Percentiles rank a stretch among this genome's conserved stretches.
Evolutionary conservation across 768 basidiomycete species (phyloP).

Genomic region (Psilocybe tampanensis): DNA sequence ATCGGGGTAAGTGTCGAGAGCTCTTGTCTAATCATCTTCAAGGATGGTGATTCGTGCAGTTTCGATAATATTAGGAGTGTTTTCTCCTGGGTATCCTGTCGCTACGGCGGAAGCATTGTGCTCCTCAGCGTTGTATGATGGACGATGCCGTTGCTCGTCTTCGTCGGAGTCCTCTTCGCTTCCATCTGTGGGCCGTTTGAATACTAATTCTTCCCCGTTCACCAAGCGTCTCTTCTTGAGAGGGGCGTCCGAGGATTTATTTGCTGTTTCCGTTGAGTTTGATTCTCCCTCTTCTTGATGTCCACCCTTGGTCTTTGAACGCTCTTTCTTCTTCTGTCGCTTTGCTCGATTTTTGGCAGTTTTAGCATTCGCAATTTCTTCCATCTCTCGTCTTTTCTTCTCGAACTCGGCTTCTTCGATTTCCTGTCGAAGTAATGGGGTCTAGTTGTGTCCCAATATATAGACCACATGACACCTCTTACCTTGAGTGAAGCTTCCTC

Average conservation of each 20-base stretch:
- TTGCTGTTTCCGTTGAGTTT: conserved; percentile 1
- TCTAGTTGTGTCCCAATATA: neutral
- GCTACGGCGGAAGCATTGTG: neutral
- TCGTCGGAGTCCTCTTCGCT: conserved; percentile 37
- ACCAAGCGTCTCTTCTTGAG: conserved; percentile 83
- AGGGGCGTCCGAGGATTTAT: conserved; percentile 37
- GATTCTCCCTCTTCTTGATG: conserved; percentile 23
- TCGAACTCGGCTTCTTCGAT: conserved; percentile 73
- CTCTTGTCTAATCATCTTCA: conserved; percentile 28
- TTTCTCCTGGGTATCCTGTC: neutral
- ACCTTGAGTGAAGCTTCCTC: conserved; percentile 84
- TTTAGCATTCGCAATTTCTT: conserved; percentile 77
- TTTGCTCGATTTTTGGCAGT: conserved; percentile 96
- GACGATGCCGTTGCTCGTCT: conserved; percentile 9
- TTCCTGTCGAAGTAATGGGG: conserved; percentile 51
- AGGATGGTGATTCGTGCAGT: conserved; percentile 30
- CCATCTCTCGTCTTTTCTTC: conserved; percentile 67
- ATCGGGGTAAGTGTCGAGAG: neutral
- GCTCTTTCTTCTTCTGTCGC: conserved; percentile 89
- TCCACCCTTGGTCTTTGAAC: conserved; percentile 48
- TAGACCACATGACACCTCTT: conserved; percentile 25
- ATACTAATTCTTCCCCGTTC: conserved; percentile 71
- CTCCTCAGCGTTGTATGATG: neutral
- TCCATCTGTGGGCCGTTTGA: conserved; percentile 45
- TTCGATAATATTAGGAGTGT: conserved; percentile 17